Evolutionary conservation across 2,329 filamentous ascomycete genomes (phyloP), one percentile per base, ranked within the genome.

Genomic region (Botrytis paeoniae): DNA sequence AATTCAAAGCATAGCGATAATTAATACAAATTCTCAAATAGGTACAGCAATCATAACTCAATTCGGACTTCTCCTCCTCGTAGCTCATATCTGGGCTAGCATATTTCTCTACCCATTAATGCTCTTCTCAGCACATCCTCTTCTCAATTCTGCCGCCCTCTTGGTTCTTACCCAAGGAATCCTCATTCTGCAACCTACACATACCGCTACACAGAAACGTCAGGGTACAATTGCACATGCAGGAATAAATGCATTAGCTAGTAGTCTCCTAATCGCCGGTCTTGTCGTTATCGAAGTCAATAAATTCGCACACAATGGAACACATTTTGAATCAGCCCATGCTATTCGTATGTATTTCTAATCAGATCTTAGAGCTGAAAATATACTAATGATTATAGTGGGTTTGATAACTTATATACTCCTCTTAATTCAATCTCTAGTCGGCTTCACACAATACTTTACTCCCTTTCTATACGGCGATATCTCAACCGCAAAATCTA

Each of bases 81-180:
- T 90, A 66, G 88, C 89, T 51, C 88, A 95, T 73, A 86, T 97
- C 76, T 97, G 94, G 93, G 88, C 89, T 63, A 88, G 88, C 72
- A 88, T 98, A 76, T 89, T 97, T 80, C 87, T 89, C 60, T 86
- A 87, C 62, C 76, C 84, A 43, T 80, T 97, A 75, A 92, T 93
- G 57, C 89, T 97, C 78, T 97, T 98, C 87, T 94, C 93, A 29
- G 89, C 91, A 14, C 95, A 98, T 82, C 95, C 95, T 12, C 90
- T 98, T 80, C 85, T 91, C 73, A 86, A 88, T 83, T 86, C 85
- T 18, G 76, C 92, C 73, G 94, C 90, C 66, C 82, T 97, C 73
- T 86, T 97, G 75, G 86, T 93, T 73, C 86, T 96, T 78, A 87
- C 92, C 29, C 92, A 98, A 85, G 92, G 91, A 72, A 89, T 95